These are phyloP conservation scores for Clonostachys sp. DNA, from an alignment of 2,329 filamentous ascomycete genomes.

Conservation along the genomic window DNA sequence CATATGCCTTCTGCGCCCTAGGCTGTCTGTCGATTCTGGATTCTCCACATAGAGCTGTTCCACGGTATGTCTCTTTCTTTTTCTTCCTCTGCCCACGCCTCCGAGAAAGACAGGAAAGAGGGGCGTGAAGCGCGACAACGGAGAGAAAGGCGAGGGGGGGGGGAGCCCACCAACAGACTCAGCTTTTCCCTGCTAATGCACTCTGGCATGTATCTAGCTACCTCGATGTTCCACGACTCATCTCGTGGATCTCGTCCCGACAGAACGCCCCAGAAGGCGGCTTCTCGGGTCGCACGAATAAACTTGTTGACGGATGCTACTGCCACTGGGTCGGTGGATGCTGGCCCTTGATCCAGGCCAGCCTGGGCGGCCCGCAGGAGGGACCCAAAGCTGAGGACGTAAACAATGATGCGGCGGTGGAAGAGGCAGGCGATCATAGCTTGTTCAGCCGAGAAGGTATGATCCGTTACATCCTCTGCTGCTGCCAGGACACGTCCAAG, in stretches of 20 bases:
- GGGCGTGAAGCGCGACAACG: too few species aligned
- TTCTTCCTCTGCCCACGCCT: too few species aligned
- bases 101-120: too few species aligned
- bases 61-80: conserved; percentile 52
- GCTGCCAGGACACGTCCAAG: conserved; percentile 70
- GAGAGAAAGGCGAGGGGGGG: background rate
- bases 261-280: conserved; percentile 91
- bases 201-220: conserved; percentile 41
- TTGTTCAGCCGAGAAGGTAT: conserved; percentile 82
- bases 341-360: conserved; percentile 86
- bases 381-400: conserved; percentile 5
- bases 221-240: conserved; percentile 71
- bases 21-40: conserved; percentile 85
- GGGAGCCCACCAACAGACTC: conserved; percentile 16
- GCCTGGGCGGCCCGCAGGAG: conserved; percentile 50
- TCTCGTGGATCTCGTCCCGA: conserved; percentile 84
- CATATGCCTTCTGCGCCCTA: conserved; percentile 92
- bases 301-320: conserved; percentile 96
- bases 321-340: conserved; percentile 96
- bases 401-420: conserved; percentile 11
- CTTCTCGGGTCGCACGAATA: conserved; percentile 91
- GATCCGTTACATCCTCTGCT: conserved; percentile 83
- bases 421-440: conserved; percentile 26
- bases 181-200: too few species aligned
- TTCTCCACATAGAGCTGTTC: conserved; percentile 68